These are phyloP conservation scores for Trypanosoma avium DNA, from an alignment of 208 protist genomes.

Conservation along the genomic window DNA sequence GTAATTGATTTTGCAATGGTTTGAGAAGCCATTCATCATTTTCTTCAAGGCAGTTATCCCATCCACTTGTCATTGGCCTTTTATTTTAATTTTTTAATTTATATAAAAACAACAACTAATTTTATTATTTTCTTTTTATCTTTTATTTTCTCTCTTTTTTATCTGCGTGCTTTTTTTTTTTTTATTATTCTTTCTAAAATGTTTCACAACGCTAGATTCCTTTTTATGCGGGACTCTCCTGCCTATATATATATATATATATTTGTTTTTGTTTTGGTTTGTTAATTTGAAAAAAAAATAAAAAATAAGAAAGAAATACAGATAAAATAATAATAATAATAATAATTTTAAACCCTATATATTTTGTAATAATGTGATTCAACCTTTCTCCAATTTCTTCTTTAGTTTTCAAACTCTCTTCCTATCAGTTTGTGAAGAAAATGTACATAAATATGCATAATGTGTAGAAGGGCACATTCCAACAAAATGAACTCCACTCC, in stretches of 20 bases:
- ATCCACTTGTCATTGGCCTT: conserved; percentile 14
- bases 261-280: too few species aligned
- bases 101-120: too few species aligned
- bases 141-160: too few species aligned
- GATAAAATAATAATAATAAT: conserved; percentile 12
- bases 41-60: conserved; percentile 33
- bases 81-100: conserved; percentile 16
- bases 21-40: conserved; percentile 53
- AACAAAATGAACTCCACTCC: not conserved
- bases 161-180: too few species aligned
- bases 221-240: too few species aligned
- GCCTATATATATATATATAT: too few species aligned
- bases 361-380: not conserved
- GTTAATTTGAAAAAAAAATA: not conserved
- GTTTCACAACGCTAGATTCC: too few species aligned
- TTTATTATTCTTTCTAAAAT: too few species aligned
- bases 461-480: conserved; percentile 2
- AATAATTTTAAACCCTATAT: conserved; percentile 5
- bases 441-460: conserved; percentile 1
- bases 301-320: not conserved
- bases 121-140: too few species aligned
- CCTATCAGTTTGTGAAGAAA: not conserved
- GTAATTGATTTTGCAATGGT: conserved; percentile 45
- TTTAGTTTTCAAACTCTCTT: conserved; percentile 11
- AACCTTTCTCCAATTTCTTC: conserved; percentile 11